phyloP scores from a whole-genome alignment of 768 basidiomycete genomes.

The Crepidotus variabilis region DNA sequence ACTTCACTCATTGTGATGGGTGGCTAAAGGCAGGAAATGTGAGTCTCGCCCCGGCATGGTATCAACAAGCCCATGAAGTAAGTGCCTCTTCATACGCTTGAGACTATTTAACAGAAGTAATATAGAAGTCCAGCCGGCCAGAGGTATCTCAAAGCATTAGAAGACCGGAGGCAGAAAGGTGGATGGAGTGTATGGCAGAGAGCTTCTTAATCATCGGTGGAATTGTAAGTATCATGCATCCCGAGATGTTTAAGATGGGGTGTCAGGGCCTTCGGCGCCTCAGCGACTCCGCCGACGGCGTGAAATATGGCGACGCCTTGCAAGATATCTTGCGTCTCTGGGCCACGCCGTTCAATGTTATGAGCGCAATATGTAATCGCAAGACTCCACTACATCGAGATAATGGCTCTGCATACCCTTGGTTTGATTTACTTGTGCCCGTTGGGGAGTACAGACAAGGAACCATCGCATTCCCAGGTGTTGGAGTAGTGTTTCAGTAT shows the following conservation, averaged over 20 bases:
- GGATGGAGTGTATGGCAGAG: background rate
- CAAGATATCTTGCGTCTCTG: background rate
- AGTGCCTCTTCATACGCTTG: background rate
- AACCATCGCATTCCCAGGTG: background rate
- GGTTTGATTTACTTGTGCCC: slow-evolving; percentile 6
- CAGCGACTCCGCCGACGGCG: too few species aligned
- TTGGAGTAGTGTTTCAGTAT: slow-evolving; percentile 3
- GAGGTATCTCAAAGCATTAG: slow-evolving; percentile 2
- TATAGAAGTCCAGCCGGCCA: too few species aligned
- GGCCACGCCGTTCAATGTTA: background rate
- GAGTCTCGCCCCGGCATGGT: slow-evolving; percentile 9
- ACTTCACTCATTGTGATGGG: background rate
- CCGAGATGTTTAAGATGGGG: background rate
- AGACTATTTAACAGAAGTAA: background rate
- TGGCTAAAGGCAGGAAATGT: slow-evolving; percentile 3
- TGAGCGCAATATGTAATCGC: background rate
- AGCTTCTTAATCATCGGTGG: background rate
- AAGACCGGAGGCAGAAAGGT: background rate
- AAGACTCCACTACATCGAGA: slow-evolving; percentile 12
- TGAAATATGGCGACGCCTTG: background rate
- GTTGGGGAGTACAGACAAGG: slow-evolving; percentile 4
- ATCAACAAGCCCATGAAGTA: slow-evolving; percentile 9
- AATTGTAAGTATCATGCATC: slow-evolving; percentile 6
- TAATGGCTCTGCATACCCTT: background rate
- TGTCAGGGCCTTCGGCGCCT: background rate